Evolutionary conservation across 2,329 filamentous ascomycete species (phyloP).

Genomic region (Didymellaceae sp.): DNA sequence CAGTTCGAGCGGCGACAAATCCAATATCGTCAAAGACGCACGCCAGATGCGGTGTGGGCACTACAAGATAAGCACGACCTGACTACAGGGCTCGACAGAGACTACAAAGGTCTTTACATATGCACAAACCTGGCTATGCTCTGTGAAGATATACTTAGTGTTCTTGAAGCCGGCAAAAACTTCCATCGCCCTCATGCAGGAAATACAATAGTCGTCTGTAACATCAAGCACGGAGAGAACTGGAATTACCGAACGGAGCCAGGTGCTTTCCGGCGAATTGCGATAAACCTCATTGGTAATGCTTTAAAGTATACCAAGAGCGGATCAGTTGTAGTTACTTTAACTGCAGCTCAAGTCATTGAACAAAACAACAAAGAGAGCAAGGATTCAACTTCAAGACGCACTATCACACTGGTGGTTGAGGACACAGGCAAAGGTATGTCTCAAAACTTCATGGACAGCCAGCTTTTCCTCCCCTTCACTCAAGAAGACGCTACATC

Average conservation of each 20-base stretch:
- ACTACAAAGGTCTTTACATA: constrained; percentile 22
- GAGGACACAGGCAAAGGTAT: constrained; percentile 32
- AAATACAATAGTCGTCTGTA: constrained; percentile 3
- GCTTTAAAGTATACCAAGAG: constrained; percentile 28
- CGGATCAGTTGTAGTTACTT: constrained; percentile 10
- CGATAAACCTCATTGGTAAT: constrained; percentile 32
- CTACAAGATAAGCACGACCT: constrained; percentile 10
- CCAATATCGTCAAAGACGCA: constrained; percentile 14
- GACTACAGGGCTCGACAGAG: constrained; percentile 16
- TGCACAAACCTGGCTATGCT: constrained; percentile 14
- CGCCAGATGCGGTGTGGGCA: constrained; percentile 16
- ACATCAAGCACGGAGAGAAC: constrained; percentile 3
- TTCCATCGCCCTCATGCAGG: not conserved
- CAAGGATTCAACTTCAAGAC: not conserved
- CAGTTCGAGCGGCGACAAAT: constrained; percentile 48
- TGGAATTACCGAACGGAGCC: constrained; percentile 17
- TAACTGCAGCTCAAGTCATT: not conserved
- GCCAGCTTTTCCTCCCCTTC: constrained; percentile 27
- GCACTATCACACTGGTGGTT: constrained; percentile 34
- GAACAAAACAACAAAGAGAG: not conserved
- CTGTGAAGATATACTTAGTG: constrained; percentile 8
- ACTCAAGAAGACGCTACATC: constrained; percentile 27
- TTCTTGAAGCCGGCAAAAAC: constrained; percentile 7
- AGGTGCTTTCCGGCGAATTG: constrained; percentile 23
- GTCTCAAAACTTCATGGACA: constrained; percentile 24